These are phyloP conservation scores for Paramecium primaurelia DNA, from an alignment of 73 alveolate genomes.

Conservation along the genomic window DNA sequence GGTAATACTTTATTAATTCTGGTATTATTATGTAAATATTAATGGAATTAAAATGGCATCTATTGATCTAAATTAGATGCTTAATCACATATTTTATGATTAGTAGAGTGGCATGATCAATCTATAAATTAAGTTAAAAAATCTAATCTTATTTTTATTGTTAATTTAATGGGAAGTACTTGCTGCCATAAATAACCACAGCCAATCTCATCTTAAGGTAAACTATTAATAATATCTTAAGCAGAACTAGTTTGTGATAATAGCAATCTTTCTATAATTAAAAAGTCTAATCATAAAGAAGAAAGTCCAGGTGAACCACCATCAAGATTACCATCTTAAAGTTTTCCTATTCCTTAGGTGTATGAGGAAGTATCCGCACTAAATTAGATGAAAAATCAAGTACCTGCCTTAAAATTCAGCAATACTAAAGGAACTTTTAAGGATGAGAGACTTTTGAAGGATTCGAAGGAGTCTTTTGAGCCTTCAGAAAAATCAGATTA, in stretches of 20 bases:
- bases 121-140: neutral
- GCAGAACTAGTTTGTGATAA: neutral
- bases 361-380: neutral
- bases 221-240: neutral
- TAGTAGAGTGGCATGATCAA: neutral
- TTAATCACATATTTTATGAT: neutral
- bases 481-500: neutral
- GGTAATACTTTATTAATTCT: neutral
- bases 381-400: neutral
- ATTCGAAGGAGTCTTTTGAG: constrained; percentile 10
- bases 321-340: neutral
- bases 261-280: neutral
- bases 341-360: neutral
- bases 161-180: constrained; percentile 18
- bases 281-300: neutral
- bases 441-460: neutral
- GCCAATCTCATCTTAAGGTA: neutral
- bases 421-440: neutral
- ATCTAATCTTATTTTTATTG: neutral
- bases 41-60: neutral
- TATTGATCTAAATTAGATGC: neutral
- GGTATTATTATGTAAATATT: neutral
- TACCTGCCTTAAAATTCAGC: constrained; percentile 33
- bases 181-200: constrained; percentile 18
- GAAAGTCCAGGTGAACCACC: constrained; percentile 24